Evolutionary conservation across 2,329 filamentous ascomycete species (phyloP).

Genomic region (Ceratocystiopsis minuta): DNA sequence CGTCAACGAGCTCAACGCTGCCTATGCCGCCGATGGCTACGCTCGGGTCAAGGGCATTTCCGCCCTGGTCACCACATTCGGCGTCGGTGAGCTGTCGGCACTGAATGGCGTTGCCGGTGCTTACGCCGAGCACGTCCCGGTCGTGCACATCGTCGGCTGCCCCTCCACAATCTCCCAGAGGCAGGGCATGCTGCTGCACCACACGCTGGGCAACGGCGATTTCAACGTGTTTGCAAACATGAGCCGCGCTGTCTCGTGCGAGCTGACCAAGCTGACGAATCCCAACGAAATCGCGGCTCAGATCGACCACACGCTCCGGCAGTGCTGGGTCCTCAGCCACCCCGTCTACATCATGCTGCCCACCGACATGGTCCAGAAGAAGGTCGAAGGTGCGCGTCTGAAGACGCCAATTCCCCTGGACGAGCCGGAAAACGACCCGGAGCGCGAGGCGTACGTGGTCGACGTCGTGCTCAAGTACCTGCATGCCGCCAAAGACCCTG

Average conservation of each 20-base stretch:
- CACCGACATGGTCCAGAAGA: slow-evolving; percentile 60
- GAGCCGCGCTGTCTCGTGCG: slow-evolving; percentile 53
- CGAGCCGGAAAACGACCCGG: slow-evolving; percentile 45
- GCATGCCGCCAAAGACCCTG: slow-evolving; percentile 44
- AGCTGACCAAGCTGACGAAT: slow-evolving; percentile 51
- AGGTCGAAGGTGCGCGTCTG: slow-evolving; percentile 56
- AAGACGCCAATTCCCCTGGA: slow-evolving; percentile 51
- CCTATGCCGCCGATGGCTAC: slow-evolving; percentile 44
- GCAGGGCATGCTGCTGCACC: slow-evolving; percentile 20
- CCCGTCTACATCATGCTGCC: slow-evolving; percentile 76
- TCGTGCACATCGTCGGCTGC: slow-evolving; percentile 31
- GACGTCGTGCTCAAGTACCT: slow-evolving; percentile 59
- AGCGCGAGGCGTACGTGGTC: slow-evolving; percentile 68
- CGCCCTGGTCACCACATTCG: slow-evolving; percentile 40
- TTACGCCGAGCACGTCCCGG: slow-evolving; percentile 35
- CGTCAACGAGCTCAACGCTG: slow-evolving; percentile 37
- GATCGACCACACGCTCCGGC: slow-evolving; percentile 59
- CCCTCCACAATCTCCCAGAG: slow-evolving; percentile 12
- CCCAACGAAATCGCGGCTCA: slow-evolving; percentile 51
- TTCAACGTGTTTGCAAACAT: slow-evolving; percentile 56
- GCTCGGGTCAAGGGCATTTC: slow-evolving; percentile 37
- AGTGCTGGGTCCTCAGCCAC: slow-evolving; percentile 56
- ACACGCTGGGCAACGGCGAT: slow-evolving; percentile 41
- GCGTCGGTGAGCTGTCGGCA: slow-evolving; percentile 35
- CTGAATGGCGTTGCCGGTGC: slow-evolving; percentile 38